Evolutionary conservation across 768 basidiomycete genomes (phyloP), one percentile per base, ranked within the genome.

Genomic region (Pisolithus orientalis): DNA sequence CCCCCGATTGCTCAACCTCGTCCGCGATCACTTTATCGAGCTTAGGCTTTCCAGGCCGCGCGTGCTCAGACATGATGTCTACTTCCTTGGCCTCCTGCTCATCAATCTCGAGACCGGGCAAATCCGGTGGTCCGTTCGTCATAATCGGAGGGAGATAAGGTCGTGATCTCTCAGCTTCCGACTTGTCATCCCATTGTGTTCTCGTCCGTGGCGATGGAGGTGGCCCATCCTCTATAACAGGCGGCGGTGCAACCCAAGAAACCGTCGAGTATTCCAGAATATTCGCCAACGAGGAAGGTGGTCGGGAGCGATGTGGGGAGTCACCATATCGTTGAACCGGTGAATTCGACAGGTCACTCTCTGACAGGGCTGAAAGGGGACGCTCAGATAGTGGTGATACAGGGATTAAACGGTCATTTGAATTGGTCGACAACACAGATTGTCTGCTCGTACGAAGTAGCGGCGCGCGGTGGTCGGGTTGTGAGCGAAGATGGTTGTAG

Each of bases 41-140:
- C 58, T 77, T 82, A 25, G 88, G 89, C 60, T 80, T 78, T 3
- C 89, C 89, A 4, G 78, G 76, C 43, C 81, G 70, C 28, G 81
- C 83, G 51, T 78, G 71, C 67, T 89, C 87, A 6, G 83, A 71
- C 44, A 89, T 72, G 24, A 77, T 59, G 17, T 72, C 71, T 53
- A 88, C 71, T 55, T 87, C 85, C 6, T 69, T 66, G 59, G 80
- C 71, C 62, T 91, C 88, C 49, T 70, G 65, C 27, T 75, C 74
- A 52, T 82, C 79, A 52, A 88, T 66, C 51, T 77, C 75, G 16
- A 84, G 69, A 53, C 65, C 56, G 4, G 44, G n/a, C 2, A 29
- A 11, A 21, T 58, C 50, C 14, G 38, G 17, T 29, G 53, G 51
- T n/a, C 8, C 9, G 37, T 42, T 47, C 10, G 55, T 46, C 34